These are phyloP conservation scores for Boletus reticuloceps DNA, from an alignment of 768 basidiomycete genomes.

Conservation along the genomic window DNA sequence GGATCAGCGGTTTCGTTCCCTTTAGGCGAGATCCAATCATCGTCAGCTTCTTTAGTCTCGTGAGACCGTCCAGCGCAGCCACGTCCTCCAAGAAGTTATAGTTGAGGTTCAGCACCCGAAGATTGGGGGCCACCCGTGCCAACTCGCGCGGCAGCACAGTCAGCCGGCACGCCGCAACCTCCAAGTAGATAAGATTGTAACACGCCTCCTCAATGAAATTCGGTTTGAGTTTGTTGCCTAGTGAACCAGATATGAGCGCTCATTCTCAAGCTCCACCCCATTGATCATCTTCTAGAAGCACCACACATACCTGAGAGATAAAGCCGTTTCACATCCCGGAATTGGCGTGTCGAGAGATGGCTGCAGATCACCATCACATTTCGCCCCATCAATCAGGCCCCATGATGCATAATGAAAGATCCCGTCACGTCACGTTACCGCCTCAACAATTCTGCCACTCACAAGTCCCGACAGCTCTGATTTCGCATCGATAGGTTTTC, in stretches of 20 bases:
- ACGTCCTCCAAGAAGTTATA: constrained; percentile 92
- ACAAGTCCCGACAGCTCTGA: constrained; percentile 76
- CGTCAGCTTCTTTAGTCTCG: constrained; percentile 76
- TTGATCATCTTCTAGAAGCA: constrained; percentile 10
- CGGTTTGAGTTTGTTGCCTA: constrained; percentile 69
- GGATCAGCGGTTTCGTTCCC: constrained; percentile 71
- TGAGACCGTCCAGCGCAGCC: constrained; percentile 64
- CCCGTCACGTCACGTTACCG: constrained; percentile 33
- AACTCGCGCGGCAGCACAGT: constrained; percentile 69
- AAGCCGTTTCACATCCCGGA: constrained; percentile 89
- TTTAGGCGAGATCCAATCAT: constrained; percentile 83
- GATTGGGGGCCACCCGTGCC: constrained; percentile 68
- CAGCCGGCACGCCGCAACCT: constrained; percentile 85
- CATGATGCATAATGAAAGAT: constrained; percentile 32
- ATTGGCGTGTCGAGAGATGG: constrained; percentile 53
- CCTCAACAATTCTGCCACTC: constrained; percentile 38
- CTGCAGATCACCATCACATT: constrained; percentile 36
- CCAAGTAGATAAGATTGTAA: constrained; percentile 90
- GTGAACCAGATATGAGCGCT: constrained; percentile 24
- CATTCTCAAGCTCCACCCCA: constrained; percentile 14
- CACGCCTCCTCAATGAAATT: constrained; percentile 71
- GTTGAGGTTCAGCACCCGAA: constrained; percentile 91
- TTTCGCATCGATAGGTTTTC: constrained; percentile 92
- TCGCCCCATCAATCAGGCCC: constrained; percentile 36
- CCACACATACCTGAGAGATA: constrained; percentile 83